Percentiles rank a stretch among this genome's conserved stretches.
Evolutionary conservation across 1,284 basidiomycete species (phyloP).

Genomic region (Exsudoporus floridanus): DNA sequence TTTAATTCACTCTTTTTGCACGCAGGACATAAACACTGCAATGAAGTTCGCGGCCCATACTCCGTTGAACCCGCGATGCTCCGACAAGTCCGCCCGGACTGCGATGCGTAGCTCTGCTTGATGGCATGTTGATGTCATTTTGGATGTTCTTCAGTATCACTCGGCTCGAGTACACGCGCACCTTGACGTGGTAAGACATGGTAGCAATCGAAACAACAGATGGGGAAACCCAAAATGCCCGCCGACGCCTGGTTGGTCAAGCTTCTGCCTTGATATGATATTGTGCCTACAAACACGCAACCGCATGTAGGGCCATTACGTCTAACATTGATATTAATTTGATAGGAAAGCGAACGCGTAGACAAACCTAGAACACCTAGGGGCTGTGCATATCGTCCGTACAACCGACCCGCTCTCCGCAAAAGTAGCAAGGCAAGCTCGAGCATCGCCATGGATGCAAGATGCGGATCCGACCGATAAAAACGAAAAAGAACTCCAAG

Average conservation of each 20-base stretch:
- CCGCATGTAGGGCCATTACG: background rate
- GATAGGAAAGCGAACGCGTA: background rate
- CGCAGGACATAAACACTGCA: background rate
- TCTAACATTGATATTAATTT: background rate
- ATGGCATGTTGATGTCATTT: background rate
- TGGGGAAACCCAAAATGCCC: background rate
- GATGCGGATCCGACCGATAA: background rate
- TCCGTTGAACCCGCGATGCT: background rate
- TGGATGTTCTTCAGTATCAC: background rate
- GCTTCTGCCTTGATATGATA: background rate
- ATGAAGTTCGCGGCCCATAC: background rate
- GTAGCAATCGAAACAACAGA: background rate
- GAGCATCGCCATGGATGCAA: background rate
- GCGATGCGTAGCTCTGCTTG: background rate
- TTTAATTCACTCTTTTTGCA: constrained; percentile 22
- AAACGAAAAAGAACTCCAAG: background rate
- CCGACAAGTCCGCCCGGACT: constrained; percentile 17
- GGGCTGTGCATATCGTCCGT: background rate
- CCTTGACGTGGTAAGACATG: background rate
- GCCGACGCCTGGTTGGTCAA: background rate
- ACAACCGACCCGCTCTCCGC: background rate
- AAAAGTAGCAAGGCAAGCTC: background rate
- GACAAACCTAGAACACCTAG: background rate
- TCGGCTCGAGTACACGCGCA: background rate
- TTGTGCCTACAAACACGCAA: background rate